These are phyloP conservation scores for Cucumis sativus DNA, from an alignment of 306 rosid genomes.

Conservation along the genomic window DNA sequence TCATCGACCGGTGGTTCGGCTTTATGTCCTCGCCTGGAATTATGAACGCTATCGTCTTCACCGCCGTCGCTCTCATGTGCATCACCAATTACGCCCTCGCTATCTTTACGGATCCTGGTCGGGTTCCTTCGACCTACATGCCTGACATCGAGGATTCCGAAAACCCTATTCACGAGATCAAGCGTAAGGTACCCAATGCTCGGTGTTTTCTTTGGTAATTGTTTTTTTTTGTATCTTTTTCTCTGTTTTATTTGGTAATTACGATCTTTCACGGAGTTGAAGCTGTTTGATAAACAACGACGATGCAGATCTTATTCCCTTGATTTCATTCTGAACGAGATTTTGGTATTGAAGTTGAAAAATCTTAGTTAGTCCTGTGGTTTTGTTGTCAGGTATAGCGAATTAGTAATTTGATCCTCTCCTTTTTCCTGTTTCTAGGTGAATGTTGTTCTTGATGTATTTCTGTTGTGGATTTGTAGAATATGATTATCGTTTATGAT, in stretches of 20 bases:
- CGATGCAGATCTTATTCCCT: neutral
- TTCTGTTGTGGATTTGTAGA: neutral
- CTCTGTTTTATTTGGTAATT: neutral
- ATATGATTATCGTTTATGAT: neutral
- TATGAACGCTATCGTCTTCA: slow-evolving; percentile 61
- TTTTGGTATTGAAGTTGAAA: neutral
- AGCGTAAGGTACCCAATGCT: slow-evolving; percentile 65
- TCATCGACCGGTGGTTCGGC: slow-evolving; percentile 81
- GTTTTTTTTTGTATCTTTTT: neutral
- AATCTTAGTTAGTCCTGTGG: neutral
- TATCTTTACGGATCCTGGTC: slow-evolving; percentile 70
- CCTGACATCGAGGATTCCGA: slow-evolving; percentile 70
- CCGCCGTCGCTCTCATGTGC: slow-evolving; percentile 52
- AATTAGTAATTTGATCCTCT: neutral
- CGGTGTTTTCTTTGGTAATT: neutral
- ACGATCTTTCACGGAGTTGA: neutral
- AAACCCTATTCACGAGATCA: slow-evolving; percentile 78
- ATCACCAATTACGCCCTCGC: slow-evolving; percentile 37
- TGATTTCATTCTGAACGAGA: neutral
- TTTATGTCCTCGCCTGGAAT: slow-evolving; percentile 86
- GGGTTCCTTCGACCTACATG: slow-evolving; percentile 56
- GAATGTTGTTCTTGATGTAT: neutral
- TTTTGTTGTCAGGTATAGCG: neutral
- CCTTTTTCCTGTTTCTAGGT: neutral
- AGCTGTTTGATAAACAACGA: neutral